These are phyloP conservation scores for Orbilia oligospora DNA, from an alignment of 2,329 filamentous ascomycete species.

Conservation along the genomic window DNA sequence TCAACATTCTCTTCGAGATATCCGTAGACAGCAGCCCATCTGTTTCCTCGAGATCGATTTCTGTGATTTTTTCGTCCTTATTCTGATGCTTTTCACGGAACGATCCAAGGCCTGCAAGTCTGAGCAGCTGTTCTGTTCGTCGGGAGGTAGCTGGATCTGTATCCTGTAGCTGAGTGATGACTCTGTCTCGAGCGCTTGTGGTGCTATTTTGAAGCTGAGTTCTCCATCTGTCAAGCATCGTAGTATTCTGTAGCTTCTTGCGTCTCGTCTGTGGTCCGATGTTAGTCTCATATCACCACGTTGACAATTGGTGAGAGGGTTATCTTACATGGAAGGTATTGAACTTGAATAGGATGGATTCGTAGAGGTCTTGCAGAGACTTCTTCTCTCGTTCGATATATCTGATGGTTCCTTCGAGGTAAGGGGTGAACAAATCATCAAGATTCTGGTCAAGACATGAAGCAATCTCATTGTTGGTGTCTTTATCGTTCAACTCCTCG, in stretches of 20 bases:
- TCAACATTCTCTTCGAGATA: conserved; percentile 98
- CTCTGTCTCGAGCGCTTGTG: conserved; percentile 62
- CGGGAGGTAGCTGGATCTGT: conserved; percentile 70
- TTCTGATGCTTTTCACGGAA: conserved; percentile 68
- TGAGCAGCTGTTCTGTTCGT: conserved; percentile 90
- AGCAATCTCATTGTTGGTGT: conserved; percentile 71
- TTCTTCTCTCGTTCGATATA: conserved; percentile 79
- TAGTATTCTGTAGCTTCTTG: conserved; percentile 76
- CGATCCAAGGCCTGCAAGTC: conserved; percentile 77
- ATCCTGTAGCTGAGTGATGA: conserved; percentile 59
- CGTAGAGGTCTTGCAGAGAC: conserved; percentile 84
- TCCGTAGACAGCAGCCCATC: conserved; percentile 85
- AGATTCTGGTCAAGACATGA: conserved; percentile 76
- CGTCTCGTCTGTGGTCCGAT: conserved; percentile 68
- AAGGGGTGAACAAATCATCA: conserved; percentile 82
- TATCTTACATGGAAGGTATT: conserved; percentile 82
- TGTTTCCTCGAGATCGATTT: conserved; percentile 73
- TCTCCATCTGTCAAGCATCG: conserved; percentile 63
- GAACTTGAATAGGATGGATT: conserved; percentile 94
- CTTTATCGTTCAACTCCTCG: conserved; percentile 93
- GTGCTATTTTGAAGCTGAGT: conserved; percentile 59
- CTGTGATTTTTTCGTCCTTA: conserved; percentile 63
- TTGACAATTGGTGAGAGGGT: conserved; percentile 45
- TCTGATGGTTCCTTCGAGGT: conserved; percentile 75
- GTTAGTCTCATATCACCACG: conserved; percentile 4